Percentiles rank a stretch among this genome's conserved stretches.
phyloP scores from a whole-genome alignment of 1,139 yeast species.

The Yamadazyma sp. region DNA sequence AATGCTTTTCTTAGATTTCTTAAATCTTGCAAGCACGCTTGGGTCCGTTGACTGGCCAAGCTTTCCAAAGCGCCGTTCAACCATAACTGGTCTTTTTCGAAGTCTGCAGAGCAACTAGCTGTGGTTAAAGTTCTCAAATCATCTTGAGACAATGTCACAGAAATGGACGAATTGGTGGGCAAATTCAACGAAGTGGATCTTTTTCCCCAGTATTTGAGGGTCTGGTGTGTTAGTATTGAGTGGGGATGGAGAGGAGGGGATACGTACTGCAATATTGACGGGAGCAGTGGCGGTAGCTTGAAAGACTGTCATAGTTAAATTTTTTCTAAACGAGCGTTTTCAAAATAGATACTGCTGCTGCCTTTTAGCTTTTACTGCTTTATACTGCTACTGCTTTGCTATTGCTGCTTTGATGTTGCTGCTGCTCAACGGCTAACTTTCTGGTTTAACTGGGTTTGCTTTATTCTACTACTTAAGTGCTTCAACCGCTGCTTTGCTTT shows the following conservation, averaged over 20 bases:
- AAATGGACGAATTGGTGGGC: constrained; percentile 94
- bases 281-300: constrained; percentile 92
- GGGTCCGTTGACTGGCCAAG: constrained; percentile 66
- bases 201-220: constrained; percentile 98
- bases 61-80: constrained; percentile 77
- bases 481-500: no score
- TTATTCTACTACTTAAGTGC: no score
- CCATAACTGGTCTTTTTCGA: constrained; percentile 69
- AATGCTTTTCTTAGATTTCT: constrained; percentile 61
- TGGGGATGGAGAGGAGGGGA: background rate
- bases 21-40: constrained; percentile 76
- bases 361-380: no score
- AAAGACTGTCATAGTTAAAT: constrained; percentile 44
- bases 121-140: constrained; percentile 91
- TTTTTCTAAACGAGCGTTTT: constrained; percentile 11
- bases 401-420: no score
- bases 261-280: constrained; percentile 87
- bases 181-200: constrained; percentile 82
- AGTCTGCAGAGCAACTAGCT: constrained; percentile 65
- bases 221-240: constrained; percentile 41
- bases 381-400: no score
- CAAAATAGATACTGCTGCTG: no score
- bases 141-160: constrained; percentile 87
- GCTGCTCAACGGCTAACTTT: no score
- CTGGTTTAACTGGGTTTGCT: no score